Evolutionary conservation across 176 grass and related monocot species (phyloP).

Genomic region (Lolium multiflorum): DNA sequence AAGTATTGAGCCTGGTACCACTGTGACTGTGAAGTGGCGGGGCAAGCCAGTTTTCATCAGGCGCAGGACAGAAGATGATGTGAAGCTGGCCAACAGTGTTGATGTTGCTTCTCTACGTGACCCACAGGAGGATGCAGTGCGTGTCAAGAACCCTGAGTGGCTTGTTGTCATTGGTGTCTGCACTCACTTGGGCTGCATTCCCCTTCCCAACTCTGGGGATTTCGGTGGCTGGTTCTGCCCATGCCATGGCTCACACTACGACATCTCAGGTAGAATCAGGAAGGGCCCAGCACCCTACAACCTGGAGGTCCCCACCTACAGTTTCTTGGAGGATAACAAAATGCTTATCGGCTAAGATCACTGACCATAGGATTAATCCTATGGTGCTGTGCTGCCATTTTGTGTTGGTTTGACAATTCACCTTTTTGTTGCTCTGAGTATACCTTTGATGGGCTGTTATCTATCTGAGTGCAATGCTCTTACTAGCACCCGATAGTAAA

Average conservation of each 20-base stretch:
- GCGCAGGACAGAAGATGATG: constrained; percentile 83
- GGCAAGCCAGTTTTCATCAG: constrained; percentile 95
- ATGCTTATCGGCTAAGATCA: constrained; percentile 73
- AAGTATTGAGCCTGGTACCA: constrained; percentile 83
- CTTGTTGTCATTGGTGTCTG: constrained; percentile 86
- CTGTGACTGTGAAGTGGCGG: constrained; percentile 92
- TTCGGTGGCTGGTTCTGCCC: constrained; percentile 94
- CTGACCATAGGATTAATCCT: constrained; percentile 6
- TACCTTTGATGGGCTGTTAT: constrained; percentile 27
- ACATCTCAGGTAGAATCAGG: constrained; percentile 85
- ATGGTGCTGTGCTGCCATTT: constrained; percentile 10
- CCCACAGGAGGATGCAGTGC: constrained; percentile 73
- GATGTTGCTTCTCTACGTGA: constrained; percentile 71
- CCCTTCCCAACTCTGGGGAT: constrained; percentile 84
- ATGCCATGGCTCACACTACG: constrained; percentile 89
- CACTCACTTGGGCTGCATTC: constrained; percentile 91
- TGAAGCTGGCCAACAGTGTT: constrained; percentile 84
- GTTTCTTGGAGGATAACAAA: constrained; percentile 88
- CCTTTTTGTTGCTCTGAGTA: constrained; percentile 42
- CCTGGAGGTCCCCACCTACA: constrained; percentile 85
- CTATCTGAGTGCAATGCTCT: constrained; percentile 42
- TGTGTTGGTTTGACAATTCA: constrained; percentile 38
- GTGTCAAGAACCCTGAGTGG: constrained; percentile 90
- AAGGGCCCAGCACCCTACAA: constrained; percentile 93
- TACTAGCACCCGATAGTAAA: constrained; percentile 44